Evolutionary conservation across 495 filamentous ascomycete species (phyloP), one percentile per base, ranked within the genome.

Genomic region (Neurospora sp.): DNA sequence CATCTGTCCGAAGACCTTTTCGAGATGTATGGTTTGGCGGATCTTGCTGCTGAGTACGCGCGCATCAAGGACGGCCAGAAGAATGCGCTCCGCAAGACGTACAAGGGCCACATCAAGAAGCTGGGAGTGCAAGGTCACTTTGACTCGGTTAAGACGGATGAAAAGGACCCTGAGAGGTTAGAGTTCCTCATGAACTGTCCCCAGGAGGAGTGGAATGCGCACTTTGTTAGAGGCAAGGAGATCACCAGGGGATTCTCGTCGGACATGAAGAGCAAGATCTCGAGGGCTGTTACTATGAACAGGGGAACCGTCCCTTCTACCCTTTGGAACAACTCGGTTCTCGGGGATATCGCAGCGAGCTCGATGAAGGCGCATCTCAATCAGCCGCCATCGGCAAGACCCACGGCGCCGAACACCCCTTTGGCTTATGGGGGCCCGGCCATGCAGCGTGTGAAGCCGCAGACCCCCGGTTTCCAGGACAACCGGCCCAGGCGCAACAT

Each of bases 61-160:
- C 85, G 87, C 73, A 84, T 83, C 59, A 84, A 86, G 71, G 86
- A 87, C 76, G 85, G 85, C 66, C 83, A 86, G 75, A 89, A 89
- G 81, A 86, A 85, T 76, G 83, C 84, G 72, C 81, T 89, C 42
- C 83, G 87, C 9, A 89, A 89, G 78, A 88, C 87, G 7, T 89
- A 89, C 79, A 89, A 89, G 80, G 86, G 85, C 15, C 82, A 88
- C 48, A 86, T 89, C 74, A 87, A 86, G 80, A 84, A 82, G 71
- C 79, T 88, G n/a, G 84, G 84, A 71, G 78, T 89, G 2, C 82
- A 82, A 73, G 87, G 87, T 38, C 81, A 85, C 39, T 89, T 87
- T 74, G 86, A 89, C 72, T 83, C 83, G 2, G 81, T 82, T 37
- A 87, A 85, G 79, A 80, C 84, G 48, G 84, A 87, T 13, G 73